Base-by-base conservation (phyloP, 148 eudicot species). In the Amaranthus palmeri region DNA sequence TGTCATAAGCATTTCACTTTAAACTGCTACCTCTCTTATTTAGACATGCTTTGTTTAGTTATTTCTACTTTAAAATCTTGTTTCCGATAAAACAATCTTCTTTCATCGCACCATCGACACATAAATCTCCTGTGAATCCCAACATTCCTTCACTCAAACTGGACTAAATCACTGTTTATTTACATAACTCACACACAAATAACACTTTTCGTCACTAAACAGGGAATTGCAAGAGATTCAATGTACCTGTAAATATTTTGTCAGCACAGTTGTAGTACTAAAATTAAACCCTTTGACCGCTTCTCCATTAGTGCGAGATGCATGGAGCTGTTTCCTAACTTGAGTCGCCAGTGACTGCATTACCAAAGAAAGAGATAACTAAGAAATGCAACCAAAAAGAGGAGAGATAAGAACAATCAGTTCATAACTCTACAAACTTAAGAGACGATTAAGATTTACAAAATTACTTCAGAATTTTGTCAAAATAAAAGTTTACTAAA, bases 281-380 rank as follows among this genome's bases (percentile, higher is more conserved):
- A 83, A 91, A 75, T 95, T 95, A 79, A 95, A 95, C 72, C 92
- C 97, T 64, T 84, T 74, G 68, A 95, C 62, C 40, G 89, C 82
- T 71, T 87, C 90, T 76, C 89, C 88, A 75, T 83, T 85, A 71
- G 84, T 82, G 48, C 97, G 97, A 54, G 99, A 95, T 56, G 87
- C 92, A 78, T 91, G 83, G 63, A 95, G 96, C 76, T 95, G 99
- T 81, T 90, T 88, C 83, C 99, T 90, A 46, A 95, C 99, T 86
- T 87, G 97, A 61, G 84, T 78, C 45, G 99, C 99, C 76, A 95
- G 81, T 58, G 96, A 91, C 99, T 95, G 91, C 81, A 88, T 60
- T 68, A 66, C 13, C 74, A 73, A 14, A 67, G 13, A 74, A 60
- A 58, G 15, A 61, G 40, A 46, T 15, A 4, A 54, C 43, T 63